These are phyloP conservation scores for Dentipellis sp. DNA, from an alignment of 768 basidiomycete genomes.

Conservation along the genomic window DNA sequence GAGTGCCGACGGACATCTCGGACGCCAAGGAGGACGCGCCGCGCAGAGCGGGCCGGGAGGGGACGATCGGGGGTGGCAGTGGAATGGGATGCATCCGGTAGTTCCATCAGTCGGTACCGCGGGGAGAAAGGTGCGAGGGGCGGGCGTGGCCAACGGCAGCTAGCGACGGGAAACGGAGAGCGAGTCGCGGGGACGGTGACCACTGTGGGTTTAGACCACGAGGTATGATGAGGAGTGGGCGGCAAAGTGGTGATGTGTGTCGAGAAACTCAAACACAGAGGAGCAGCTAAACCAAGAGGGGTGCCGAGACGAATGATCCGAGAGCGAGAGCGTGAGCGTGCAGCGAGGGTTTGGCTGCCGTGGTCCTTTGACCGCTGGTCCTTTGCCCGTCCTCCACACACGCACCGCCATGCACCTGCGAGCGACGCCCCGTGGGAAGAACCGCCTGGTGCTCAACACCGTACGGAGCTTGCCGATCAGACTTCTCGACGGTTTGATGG, in stretches of 20 bases:
- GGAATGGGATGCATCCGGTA: too few species aligned
- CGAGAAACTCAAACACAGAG: neutral
- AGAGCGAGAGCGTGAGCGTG: neutral
- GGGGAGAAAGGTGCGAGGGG: too few species aligned
- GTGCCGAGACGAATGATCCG: neutral
- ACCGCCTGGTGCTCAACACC: too few species aligned
- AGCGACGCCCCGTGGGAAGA: neutral
- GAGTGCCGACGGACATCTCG: neutral
- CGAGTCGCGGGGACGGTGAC: too few species aligned
- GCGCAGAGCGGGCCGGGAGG: too few species aligned
- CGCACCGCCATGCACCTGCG: neutral
- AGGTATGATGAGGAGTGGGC: neutral
- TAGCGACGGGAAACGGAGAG: too few species aligned
- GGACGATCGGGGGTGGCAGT: too few species aligned
- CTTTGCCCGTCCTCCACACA: neutral
- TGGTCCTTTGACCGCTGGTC: too few species aligned
- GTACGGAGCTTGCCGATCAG: neutral
- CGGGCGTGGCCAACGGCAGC: too few species aligned
- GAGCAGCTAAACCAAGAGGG: neutral
- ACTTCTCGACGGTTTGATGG: neutral
- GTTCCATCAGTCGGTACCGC: too few species aligned
- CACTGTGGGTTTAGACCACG: neutral
- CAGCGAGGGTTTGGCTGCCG: too few species aligned
- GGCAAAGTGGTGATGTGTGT: neutral
- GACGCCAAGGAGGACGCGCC: neutral